Evolutionary conservation across 176 grass and related monocot genomes (phyloP).

Genomic region (Metroxylon sagu): DNA sequence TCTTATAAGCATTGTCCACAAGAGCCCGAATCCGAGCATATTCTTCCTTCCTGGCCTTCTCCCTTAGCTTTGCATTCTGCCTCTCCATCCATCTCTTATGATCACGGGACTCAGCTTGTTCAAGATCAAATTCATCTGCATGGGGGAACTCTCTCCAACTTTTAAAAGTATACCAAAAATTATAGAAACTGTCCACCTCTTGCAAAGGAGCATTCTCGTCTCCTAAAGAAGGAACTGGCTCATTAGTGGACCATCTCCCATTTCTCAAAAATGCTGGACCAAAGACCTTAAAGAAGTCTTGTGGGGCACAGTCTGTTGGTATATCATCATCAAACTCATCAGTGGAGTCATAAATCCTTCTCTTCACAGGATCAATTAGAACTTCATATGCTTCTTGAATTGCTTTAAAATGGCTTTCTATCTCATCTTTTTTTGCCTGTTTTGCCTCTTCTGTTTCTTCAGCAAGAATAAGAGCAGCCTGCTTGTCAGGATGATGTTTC

Average conservation of each 20-base stretch:
- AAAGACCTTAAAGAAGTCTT: constrained; percentile 96
- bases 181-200: constrained; percentile 84
- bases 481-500: constrained; percentile 98
- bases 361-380: constrained; percentile 82
- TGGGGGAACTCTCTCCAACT: constrained; percentile 94
- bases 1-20: constrained; percentile 88
- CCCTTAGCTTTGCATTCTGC: constrained; percentile 76
- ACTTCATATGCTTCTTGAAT: constrained; percentile 95
- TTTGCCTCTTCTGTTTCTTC: constrained; percentile 80
- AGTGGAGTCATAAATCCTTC: constrained; percentile 92
- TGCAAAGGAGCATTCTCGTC: constrained; percentile 52
- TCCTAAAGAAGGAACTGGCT: constrained; percentile 72
- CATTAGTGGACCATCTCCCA: constrained; percentile 72
- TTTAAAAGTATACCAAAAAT: constrained; percentile 96
- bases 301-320: constrained; percentile 78
- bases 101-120: constrained; percentile 96
- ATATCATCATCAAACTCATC: constrained; percentile 99
- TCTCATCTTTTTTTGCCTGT: constrained; percentile 87
- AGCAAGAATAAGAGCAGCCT: constrained; percentile 56
- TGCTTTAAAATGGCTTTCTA: constrained; percentile 86
- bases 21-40: constrained; percentile 61
- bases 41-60: constrained; percentile 83
- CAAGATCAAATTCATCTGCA: constrained; percentile 88
- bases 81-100: constrained; percentile 99
- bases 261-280: constrained; percentile 96